These are phyloP conservation scores for Talaromyces sp. DNA, from an alignment of 2,329 filamentous ascomycete species.

Conservation along the genomic window DNA sequence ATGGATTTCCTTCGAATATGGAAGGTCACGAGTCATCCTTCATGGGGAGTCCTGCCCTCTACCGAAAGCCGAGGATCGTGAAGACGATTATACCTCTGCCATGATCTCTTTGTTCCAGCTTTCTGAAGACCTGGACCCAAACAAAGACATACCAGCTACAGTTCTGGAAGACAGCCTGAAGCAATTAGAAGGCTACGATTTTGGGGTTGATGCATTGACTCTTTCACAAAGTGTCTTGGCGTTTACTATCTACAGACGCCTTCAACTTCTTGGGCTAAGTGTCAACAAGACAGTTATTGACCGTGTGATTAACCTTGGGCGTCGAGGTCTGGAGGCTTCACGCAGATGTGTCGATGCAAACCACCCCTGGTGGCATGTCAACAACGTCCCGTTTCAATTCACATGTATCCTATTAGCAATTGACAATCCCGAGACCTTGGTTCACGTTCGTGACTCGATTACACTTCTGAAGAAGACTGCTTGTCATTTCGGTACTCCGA, in stretches of 20 bases:
- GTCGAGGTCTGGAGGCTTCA: constrained; percentile 12
- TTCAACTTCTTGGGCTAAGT: constrained; percentile 14
- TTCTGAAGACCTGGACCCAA: constrained; percentile 16
- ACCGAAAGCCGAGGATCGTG: background rate
- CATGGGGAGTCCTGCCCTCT: constrained; percentile 14
- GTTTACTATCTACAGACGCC: constrained; percentile 18
- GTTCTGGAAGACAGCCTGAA: constrained; percentile 13
- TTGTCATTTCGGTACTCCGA: background rate
- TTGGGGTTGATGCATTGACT: constrained; percentile 12
- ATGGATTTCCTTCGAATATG: constrained; percentile 21
- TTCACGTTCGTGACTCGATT: constrained; percentile 1
- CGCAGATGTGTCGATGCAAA: constrained; percentile 6
- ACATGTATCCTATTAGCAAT: constrained; percentile 6
- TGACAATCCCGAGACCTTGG: background rate
- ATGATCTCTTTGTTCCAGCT: constrained; percentile 15
- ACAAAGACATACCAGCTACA: constrained; percentile 5
- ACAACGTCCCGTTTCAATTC: constrained; percentile 16
- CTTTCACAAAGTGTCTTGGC: constrained; percentile 16
- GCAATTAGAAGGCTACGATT: background rate
- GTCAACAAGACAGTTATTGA: constrained; percentile 10
- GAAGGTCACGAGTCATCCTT: constrained; percentile 16
- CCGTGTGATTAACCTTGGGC: constrained; percentile 12
- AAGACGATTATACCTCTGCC: constrained; percentile 13
- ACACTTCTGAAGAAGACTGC: constrained; percentile 3
- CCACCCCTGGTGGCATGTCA: constrained; percentile 19